phyloP scores from a whole-genome alignment of 768 basidiomycete genomes.

The Suillus lakei region DNA sequence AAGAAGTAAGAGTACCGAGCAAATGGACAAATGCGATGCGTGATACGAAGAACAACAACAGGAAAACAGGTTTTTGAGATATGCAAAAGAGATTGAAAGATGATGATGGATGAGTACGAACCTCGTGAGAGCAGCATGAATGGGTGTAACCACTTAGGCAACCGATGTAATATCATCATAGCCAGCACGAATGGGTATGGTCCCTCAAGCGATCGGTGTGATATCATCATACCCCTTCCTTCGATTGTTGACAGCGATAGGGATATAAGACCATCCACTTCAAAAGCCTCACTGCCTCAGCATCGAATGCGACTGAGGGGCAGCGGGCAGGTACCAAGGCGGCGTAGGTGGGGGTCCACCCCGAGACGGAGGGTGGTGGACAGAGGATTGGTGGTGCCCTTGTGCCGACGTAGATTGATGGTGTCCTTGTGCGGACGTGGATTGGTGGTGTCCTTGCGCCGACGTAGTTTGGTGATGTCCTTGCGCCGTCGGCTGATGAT shows the following conservation, averaged over 20 bases:
- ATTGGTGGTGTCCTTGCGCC: constrained; percentile 13
- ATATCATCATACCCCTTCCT: constrained; percentile 2
- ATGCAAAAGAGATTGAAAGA: background rate
- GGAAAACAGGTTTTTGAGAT: background rate
- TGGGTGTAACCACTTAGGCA: background rate
- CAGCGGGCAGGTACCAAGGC: constrained; percentile 17
- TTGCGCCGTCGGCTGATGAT: constrained; percentile 25
- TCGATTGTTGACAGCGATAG: background rate
- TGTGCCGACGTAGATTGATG: no score
- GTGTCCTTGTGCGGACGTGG: no score
- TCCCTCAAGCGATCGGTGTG: background rate
- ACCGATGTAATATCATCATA: background rate
- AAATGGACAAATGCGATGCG: constrained; percentile 2
- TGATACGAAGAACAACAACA: constrained; percentile 2
- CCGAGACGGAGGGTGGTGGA: background rate
- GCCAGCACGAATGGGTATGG: background rate
- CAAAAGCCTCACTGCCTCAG: constrained; percentile 4
- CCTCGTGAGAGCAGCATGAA: background rate
- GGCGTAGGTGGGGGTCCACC: constrained; percentile 24
- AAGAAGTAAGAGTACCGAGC: background rate
- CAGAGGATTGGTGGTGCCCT: constrained; percentile 12
- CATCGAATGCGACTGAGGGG: constrained; percentile 4
- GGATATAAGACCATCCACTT: background rate
- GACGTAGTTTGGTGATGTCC: constrained; percentile 15
- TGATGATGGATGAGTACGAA: background rate